Conservation (phyloP, 805 yeast genomes). For the Kluyveromyces wickerhamii region DNA sequence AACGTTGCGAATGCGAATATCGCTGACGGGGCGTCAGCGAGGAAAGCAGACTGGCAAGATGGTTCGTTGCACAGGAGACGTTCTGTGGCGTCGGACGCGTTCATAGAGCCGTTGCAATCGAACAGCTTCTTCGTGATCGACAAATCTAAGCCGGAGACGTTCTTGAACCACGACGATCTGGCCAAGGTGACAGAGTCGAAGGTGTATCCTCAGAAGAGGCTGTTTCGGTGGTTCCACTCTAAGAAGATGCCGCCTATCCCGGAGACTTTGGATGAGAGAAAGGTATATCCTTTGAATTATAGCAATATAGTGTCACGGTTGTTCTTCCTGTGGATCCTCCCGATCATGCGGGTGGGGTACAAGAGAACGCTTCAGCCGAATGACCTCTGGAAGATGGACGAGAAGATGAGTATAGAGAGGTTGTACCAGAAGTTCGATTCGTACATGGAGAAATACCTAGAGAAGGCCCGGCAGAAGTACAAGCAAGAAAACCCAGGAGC, state of each 20-base stretch:
- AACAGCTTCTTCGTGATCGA: slow-evolving; percentile 11
- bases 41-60: background rate
- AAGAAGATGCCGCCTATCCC: slow-evolving; percentile 46
- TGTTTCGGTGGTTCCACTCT: slow-evolving; percentile 43
- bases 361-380: slow-evolving; percentile 60
- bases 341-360: slow-evolving; percentile 59
- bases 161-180: slow-evolving; percentile 26
- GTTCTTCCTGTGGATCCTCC: slow-evolving; percentile 63
- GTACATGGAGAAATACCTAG: slow-evolving; percentile 28
- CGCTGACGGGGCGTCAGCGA: too few species aligned
- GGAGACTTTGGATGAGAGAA: slow-evolving; percentile 39
- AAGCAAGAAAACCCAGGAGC: slow-evolving; percentile 28
- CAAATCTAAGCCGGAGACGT: slow-evolving; percentile 25
- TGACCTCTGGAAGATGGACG: slow-evolving; percentile 46
- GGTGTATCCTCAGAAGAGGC: slow-evolving; percentile 37
- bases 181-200: slow-evolving; percentile 31
- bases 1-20: background rate
- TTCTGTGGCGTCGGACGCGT: background rate
- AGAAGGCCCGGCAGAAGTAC: slow-evolving; percentile 28
- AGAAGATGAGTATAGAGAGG: slow-evolving; percentile 36
- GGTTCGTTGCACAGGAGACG: slow-evolving; percentile 1
- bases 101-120: background rate
- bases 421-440: slow-evolving; percentile 33
- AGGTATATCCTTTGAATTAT: slow-evolving; percentile 39
- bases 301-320: slow-evolving; percentile 36